Base-by-base conservation (phyloP, 352 stramenopile genomes). In the Globisporangium splendens region DNA sequence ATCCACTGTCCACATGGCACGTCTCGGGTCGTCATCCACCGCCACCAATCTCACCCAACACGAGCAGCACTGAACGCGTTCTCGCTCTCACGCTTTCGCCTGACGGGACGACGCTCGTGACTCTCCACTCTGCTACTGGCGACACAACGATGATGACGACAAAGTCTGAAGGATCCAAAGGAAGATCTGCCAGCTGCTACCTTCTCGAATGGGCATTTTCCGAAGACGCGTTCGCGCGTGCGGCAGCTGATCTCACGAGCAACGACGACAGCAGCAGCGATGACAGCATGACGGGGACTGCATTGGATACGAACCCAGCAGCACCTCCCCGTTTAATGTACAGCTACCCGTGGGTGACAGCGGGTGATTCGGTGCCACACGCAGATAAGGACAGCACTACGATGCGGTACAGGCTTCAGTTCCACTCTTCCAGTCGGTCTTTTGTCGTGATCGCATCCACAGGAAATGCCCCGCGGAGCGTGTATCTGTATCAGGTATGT, bases 211-310 rank as follows among this genome's bases (percentile, higher is more conserved):
- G 58, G 58, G 43, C 31, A 0, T 59, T 44, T 41, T 46, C 58
- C 2, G 50, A 49, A n/a, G 58, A 59, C 8, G n/a, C 33, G 11
- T n/a, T 47, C 46, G 58, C 35, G 38, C 14, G 20, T 31, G 46
- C 35, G 18, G 44, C 28, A 35, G 28, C 11, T 10, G 53, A 62
- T 8, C 10, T 48, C 3, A 44, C 51, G 24, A 61, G 35, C 35
- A 65, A 54, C 22, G 59, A 61, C 20, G 28, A 35, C 10, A 35
- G 28, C 28, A 65, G 53, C 17, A 62, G 53, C 14, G 46, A 61
- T 15, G 38, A 54, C 13, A 48, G 56, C 1, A 35, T 35, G 28
- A 35, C 28, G 28, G 38, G 52, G 12, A 17, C 15, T 14, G 50
- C 42, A 15, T 8, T 38, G 8, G 46, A 49, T 13, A 10, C 43